Conservation (phyloP, 2,329 filamentous ascomycete species). For the Hypoxylon sp. region DNA sequence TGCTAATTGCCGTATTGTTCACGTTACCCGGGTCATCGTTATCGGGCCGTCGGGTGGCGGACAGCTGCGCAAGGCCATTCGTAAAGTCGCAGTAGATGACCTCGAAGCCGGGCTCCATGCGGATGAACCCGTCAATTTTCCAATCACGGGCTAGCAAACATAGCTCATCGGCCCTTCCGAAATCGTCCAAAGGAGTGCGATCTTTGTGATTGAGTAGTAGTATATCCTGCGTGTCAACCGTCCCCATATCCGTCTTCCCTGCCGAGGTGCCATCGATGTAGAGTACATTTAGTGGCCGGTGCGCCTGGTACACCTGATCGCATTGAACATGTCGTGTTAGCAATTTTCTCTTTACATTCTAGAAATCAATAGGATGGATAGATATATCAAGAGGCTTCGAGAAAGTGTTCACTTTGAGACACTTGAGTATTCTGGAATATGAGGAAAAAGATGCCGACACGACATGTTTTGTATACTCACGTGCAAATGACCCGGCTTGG, state of each 20-base stretch:
- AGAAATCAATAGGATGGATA: too few species aligned
- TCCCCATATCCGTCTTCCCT: constrained; percentile 73
- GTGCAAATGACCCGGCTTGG: constrained; percentile 70
- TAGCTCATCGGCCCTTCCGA: constrained; percentile 63
- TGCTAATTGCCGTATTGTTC: constrained; percentile 9
- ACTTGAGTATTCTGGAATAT: too few species aligned
- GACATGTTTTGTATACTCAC: too few species aligned
- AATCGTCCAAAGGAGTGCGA: constrained; percentile 56
- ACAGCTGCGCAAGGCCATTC: constrained; percentile 55
- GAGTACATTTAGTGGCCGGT: constrained; percentile 68
- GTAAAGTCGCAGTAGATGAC: constrained; percentile 60
- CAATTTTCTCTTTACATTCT: too few species aligned
- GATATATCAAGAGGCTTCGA: too few species aligned
- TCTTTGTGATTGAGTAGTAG: constrained; percentile 62
- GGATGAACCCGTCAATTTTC: constrained; percentile 57
- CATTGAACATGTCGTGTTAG: too few species aligned
- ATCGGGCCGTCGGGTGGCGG: constrained; percentile 48
- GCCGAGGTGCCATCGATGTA: constrained; percentile 79
- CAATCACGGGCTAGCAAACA: constrained; percentile 65
- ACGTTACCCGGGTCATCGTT: constrained; percentile 38
- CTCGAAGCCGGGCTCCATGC: constrained; percentile 78
- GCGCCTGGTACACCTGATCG: constrained; percentile 72
- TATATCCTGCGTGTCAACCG: constrained; percentile 74
- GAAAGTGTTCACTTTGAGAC: too few species aligned
- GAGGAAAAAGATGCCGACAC: too few species aligned